Evolutionary conservation across 1,139 yeast species (phyloP).

Genomic region (Geotrichum cucujoidarum): DNA sequence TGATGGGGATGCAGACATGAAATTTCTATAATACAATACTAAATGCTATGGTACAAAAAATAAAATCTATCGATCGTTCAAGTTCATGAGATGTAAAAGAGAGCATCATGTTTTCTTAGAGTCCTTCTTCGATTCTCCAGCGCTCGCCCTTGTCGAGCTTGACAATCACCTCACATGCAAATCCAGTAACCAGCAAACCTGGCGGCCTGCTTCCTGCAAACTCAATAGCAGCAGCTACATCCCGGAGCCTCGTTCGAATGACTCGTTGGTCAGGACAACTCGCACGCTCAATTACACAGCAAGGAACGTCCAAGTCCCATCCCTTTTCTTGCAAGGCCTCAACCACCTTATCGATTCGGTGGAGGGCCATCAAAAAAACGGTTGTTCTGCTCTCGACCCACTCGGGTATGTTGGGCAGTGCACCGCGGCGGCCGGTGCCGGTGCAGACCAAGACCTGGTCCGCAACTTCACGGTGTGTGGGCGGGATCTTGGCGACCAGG

Average conservation of each 20-base stretch:
- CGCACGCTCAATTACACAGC: conserved; percentile 84
- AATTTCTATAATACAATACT: no score
- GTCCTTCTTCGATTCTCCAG: conserved; percentile 63
- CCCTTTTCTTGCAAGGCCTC: conserved; percentile 49
- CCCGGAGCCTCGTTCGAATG: conserved; percentile 62
- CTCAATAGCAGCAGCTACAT: conserved; percentile 68
- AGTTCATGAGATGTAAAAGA: no score
- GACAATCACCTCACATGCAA: conserved; percentile 59
- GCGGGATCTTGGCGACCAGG: conserved; percentile 76
- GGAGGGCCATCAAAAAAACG: conserved; percentile 85
- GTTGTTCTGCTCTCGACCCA: conserved; percentile 72
- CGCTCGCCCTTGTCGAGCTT: conserved; percentile 32
- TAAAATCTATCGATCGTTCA: no score
- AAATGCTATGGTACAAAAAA: neutral
- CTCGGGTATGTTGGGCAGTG: conserved; percentile 71
- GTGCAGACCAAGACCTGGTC: conserved; percentile 92
- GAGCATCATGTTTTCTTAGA: conserved; percentile 1
- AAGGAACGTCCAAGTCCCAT: conserved; percentile 74
- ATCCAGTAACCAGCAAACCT: conserved; percentile 79
- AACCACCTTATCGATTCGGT: conserved; percentile 67
- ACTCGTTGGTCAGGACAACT: conserved; percentile 91
- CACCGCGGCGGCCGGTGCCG: conserved; percentile 90
- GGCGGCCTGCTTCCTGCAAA: conserved; percentile 92
- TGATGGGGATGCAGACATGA: no score
- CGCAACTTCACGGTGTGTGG: conserved; percentile 87